Percentiles rank a stretch among this genome's conserved stretches.
Conservation (phyloP, 1,284 basidiomycete genomes). For the Entoloma clypeatum region DNA sequence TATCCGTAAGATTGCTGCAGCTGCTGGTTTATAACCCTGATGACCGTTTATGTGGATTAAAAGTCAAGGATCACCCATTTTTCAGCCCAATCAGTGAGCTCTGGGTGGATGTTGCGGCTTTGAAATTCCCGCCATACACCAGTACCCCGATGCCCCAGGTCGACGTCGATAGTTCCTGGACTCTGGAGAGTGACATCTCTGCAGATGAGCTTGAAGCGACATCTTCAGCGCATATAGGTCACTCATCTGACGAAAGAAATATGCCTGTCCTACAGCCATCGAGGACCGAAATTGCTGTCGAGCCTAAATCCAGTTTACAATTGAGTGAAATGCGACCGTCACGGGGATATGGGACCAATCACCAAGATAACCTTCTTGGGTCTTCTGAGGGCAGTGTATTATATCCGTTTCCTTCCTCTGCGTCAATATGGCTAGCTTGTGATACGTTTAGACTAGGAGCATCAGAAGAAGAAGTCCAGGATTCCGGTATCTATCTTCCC, state of each 20-base stretch:
- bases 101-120: conserved; percentile 30
- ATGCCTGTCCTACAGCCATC: not conserved
- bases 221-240: too few species aligned
- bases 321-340: too few species aligned
- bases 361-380: not conserved
- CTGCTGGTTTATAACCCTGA: conserved; percentile 25
- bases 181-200: not conserved
- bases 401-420: conserved; percentile 23
- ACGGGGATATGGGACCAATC: too few species aligned
- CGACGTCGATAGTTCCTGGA: conserved; percentile 3
- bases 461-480: not conserved
- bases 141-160: conserved; percentile 18
- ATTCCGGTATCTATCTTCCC: conserved; percentile 1
- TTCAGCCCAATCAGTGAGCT: conserved; percentile 23
- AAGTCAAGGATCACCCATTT: conserved; percentile 26
- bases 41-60: conserved; percentile 25
- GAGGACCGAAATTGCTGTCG: too few species aligned
- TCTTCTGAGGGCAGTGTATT: conserved; percentile 15
- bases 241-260: not conserved
- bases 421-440: conserved; percentile 17
- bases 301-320: too few species aligned
- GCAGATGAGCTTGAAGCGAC: not conserved
- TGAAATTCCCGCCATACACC: conserved; percentile 29
- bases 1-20: conserved; percentile 16
- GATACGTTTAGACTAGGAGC: too few species aligned